A percentile compares a stretch with the other conserved stretches of the same genome.
Conservation (phyloP, 2,329 filamentous ascomycete species). For the Septoria petroselini region DNA sequence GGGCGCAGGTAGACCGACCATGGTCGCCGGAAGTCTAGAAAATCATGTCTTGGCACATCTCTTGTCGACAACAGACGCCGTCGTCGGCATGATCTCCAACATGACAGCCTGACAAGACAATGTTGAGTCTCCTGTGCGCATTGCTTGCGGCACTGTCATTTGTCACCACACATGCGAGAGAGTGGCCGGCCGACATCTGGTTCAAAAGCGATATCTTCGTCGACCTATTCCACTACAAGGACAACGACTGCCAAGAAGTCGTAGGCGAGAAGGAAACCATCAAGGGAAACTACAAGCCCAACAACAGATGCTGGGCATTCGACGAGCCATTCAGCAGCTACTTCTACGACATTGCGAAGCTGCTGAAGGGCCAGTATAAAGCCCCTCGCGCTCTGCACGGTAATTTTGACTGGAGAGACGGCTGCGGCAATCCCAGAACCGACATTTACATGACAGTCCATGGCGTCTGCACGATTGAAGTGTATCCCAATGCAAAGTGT, state of each 20-base stretch:
- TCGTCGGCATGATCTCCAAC: background rate
- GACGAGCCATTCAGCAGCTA: slow-evolving; percentile 1
- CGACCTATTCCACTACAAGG: slow-evolving; percentile 2
- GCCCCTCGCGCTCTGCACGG: slow-evolving; percentile 2
- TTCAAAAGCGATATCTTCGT: background rate
- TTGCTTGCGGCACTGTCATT: background rate
- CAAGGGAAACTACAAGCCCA: background rate
- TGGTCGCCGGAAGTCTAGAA: no score
- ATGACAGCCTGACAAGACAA: no score
- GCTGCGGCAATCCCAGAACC: slow-evolving; percentile 5
- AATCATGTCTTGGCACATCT: no score
- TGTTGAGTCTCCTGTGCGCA: background rate
- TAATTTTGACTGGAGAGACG: slow-evolving; percentile 8
- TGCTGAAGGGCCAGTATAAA: background rate
- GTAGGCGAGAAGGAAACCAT: background rate
- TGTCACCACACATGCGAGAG: background rate
- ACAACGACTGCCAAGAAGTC: slow-evolving; percentile 2
- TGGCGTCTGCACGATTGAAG: slow-evolving; percentile 1
- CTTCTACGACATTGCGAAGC: background rate
- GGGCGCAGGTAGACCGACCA: background rate
- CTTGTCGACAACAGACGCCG: no score
- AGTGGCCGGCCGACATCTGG: background rate
- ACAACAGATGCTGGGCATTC: background rate
- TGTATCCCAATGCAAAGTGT: slow-evolving; percentile 1
- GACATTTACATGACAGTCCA: slow-evolving; percentile 6